Base-by-base conservation (phyloP, 2,329 filamentous ascomycete genomes). In the Phyllosticta ampelicida region DNA sequence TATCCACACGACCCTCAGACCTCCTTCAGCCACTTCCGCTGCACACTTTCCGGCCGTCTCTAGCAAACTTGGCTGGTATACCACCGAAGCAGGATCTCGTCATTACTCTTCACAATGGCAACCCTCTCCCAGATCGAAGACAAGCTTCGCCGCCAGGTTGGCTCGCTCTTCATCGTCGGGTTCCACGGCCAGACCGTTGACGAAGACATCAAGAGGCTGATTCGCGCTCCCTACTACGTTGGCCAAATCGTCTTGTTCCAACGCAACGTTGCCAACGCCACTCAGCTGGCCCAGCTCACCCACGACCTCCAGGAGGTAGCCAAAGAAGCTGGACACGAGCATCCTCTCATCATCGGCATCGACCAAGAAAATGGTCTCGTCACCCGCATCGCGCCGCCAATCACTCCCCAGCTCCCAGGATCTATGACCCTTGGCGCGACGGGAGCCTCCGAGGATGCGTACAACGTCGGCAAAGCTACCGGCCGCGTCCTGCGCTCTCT, bases 341-440 rank as follows among this genome's bases (percentile, higher is more conserved):
- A 26, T 8, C 51, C 52, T 5, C 56, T 58, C 23, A 58, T 52
- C 44, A 58, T 58, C 16, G 56, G 18, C 28, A 54, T 58, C 18
- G 56, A 58, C 52, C 56, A 58, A 48, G 56, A 58, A 18, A 58
- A 58, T 28, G 56, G 56, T 9, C 56, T 58, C 1, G 56, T 58
- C 23, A 54, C 56, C 9, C 56, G 56, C 51, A 58, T 58, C 52
- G 4, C 18, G 19, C 56, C 56, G 10, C 56, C 56, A 19, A 54
- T 54, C 18, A 51, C 56, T 3, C 5, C 52, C 19, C 56, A 54
- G 26, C 56, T 58, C 3, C 52, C 56, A 2, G 56, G 56, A 1
- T 29, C 56, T 44, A 58, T 58, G 56, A n/a, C 56, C 2, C 28
- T 58, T n/a, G 56, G 48, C 19, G 56, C 56, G 13, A 54, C 56